Percentiles rank a stretch among this genome's conserved stretches.
These are phyloP conservation scores for Aspergillus sp. DNA, from an alignment of 2,329 filamentous ascomycete genomes.

Conservation along the genomic window DNA sequence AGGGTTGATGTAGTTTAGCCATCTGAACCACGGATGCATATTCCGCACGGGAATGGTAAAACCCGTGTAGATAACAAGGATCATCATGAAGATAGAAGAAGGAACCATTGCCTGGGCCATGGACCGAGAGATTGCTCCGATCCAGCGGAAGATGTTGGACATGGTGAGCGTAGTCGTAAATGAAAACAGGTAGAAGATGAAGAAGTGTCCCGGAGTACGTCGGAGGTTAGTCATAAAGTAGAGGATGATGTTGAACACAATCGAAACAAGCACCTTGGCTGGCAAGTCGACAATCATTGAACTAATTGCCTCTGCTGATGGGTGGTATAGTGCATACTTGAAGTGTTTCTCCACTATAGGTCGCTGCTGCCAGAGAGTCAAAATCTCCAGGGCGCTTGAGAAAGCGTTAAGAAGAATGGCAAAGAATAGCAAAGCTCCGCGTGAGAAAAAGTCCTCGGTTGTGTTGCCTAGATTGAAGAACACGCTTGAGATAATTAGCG, in stretches of 20 bases:
- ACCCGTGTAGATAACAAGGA: slow-evolving; percentile 54
- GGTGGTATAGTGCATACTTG: slow-evolving; percentile 86
- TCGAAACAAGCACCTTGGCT: slow-evolving; percentile 72
- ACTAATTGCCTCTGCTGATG: slow-evolving; percentile 82
- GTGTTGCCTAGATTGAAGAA: slow-evolving; percentile 74
- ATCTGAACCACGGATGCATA: slow-evolving; percentile 80
- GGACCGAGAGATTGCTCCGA: slow-evolving; percentile 74
- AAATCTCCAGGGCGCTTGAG: slow-evolving; percentile 75
- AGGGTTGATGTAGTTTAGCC: slow-evolving; percentile 82
- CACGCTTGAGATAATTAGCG: slow-evolving; percentile 75
- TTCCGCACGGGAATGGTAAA: slow-evolving; percentile 55
- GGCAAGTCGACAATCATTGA: slow-evolving; percentile 87
- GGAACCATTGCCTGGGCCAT: slow-evolving; percentile 62
- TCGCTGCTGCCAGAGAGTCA: slow-evolving; percentile 84
- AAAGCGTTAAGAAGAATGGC: slow-evolving; percentile 84
- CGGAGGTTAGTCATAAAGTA: slow-evolving; percentile 89
- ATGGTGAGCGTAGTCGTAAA: slow-evolving; percentile 75
- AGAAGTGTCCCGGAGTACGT: slow-evolving; percentile 75
- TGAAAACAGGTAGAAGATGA: slow-evolving; percentile 80
- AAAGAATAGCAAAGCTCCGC: slow-evolving; percentile 81
- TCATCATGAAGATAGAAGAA: slow-evolving; percentile 54
- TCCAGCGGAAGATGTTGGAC: slow-evolving; percentile 84
- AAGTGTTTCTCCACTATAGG: slow-evolving; percentile 90
- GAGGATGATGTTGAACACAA: slow-evolving; percentile 76
- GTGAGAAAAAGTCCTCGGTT: slow-evolving; percentile 74